Percentiles rank a stretch among this genome's conserved stretches.
Conservation (phyloP, 2,329 filamentous ascomycete genomes). For the Penicillium sp. region DNA sequence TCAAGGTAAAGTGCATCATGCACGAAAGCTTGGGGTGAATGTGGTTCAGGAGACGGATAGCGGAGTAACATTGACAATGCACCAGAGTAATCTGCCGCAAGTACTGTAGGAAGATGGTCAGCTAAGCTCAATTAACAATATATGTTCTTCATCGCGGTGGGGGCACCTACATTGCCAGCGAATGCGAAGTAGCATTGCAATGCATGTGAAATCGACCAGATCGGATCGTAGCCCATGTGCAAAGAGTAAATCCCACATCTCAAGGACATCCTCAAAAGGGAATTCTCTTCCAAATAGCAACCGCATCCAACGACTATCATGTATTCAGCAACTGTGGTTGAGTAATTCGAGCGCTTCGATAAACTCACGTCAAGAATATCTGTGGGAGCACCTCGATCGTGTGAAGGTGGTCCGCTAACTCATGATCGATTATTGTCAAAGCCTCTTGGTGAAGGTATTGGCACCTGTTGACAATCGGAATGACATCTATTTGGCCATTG, state of each 20-base stretch:
- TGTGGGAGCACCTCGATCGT: conserved; percentile 90
- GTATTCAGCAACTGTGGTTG: conserved; percentile 14
- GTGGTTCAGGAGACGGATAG: conserved; percentile 71
- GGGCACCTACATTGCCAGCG: conserved; percentile 76
- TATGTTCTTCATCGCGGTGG: not conserved
- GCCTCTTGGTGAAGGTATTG: conserved; percentile 83
- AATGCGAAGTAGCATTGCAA: conserved; percentile 90
- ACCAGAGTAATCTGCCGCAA: conserved; percentile 84
- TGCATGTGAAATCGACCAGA: conserved; percentile 85
- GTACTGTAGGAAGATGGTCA: conserved; percentile 57
- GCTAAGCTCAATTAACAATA: conserved; percentile 16
- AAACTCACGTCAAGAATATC: conserved; percentile 83
- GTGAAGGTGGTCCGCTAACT: conserved; percentile 77
- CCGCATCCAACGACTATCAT: conserved; percentile 80
- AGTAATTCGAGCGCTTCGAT: conserved; percentile 1
- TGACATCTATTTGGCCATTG: conserved; percentile 54
- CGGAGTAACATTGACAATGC: conserved; percentile 81
- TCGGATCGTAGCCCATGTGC: conserved; percentile 79
- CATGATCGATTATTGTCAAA: conserved; percentile 77
- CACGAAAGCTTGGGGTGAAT: conserved; percentile 77
- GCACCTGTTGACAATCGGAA: conserved; percentile 82
- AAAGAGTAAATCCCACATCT: conserved; percentile 90
- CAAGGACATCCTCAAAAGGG: conserved; percentile 78
- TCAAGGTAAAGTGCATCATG: conserved; percentile 72
- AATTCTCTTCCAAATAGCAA: conserved; percentile 93